Conservation (phyloP, 768 basidiomycete genomes). For the Suillus paluster region DNA sequence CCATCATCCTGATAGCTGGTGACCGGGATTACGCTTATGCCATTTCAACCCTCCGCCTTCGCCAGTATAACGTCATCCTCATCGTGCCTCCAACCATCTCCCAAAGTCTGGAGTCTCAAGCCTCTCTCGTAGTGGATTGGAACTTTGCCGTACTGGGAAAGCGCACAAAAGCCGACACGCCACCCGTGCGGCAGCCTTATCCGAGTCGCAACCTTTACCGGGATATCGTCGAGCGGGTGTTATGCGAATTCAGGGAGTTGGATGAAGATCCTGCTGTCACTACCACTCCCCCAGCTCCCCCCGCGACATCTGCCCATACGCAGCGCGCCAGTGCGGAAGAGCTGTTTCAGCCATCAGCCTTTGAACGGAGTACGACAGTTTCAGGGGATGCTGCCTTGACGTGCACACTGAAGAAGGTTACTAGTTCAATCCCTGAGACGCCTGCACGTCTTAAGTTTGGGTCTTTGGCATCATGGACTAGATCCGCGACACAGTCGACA, state of each 20-base stretch:
- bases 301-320: slow-evolving; percentile 11
- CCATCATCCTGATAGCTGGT: slow-evolving; percentile 65
- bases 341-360: slow-evolving; percentile 24
- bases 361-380: slow-evolving; percentile 3
- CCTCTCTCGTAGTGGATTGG: slow-evolving; percentile 59
- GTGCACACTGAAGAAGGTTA: slow-evolving; percentile 12
- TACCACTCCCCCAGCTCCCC: slow-evolving; percentile 2
- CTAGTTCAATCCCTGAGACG: slow-evolving; percentile 19
- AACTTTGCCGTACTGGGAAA: slow-evolving; percentile 41
- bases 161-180: slow-evolving; percentile 23
- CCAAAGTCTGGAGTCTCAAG: slow-evolving; percentile 55
- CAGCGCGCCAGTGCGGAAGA: slow-evolving; percentile 27
- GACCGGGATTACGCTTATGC: slow-evolving; percentile 72
- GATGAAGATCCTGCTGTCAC: slow-evolving; percentile 20
- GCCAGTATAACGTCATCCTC: slow-evolving; percentile 56
- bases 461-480: slow-evolving; percentile 22
- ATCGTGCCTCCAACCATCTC: slow-evolving; percentile 47
- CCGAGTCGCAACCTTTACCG: slow-evolving; percentile 29
- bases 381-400: not conserved
- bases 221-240: slow-evolving; percentile 22
- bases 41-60: slow-evolving; percentile 56
- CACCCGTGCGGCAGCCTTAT: slow-evolving; percentile 29
- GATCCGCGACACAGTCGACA: slow-evolving; percentile 18
- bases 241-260: slow-evolving; percentile 24
- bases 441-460: slow-evolving; percentile 21